Percentiles rank a stretch among this genome's conserved stretches.
Evolutionary conservation across 371 early-diverging fungal species (phyloP).

Genomic region (Sporodiniella umbellata): DNA sequence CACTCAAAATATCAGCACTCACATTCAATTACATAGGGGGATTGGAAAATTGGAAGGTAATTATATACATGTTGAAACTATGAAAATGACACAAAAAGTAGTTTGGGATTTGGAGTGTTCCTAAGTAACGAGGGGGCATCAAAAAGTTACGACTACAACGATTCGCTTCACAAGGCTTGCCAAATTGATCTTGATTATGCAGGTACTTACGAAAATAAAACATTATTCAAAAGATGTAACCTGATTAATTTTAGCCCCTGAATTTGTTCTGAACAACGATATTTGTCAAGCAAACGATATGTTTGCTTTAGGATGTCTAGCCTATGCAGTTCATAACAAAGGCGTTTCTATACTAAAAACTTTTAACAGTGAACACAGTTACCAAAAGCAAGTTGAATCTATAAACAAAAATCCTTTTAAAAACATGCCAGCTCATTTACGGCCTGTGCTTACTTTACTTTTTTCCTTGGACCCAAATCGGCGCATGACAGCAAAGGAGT

Average conservation of each 20-base stretch:
- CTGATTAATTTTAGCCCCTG: conserved; percentile 60
- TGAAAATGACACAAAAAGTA: conserved; percentile 9
- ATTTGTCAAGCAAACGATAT: conserved; percentile 65
- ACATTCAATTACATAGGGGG: conserved; percentile 52
- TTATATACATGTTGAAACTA: not conserved
- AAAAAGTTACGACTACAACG: conserved; percentile 48
- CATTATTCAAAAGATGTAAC: not conserved
- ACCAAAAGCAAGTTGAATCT: conserved; percentile 55
- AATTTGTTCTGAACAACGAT: conserved; percentile 61
- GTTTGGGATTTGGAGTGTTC: conserved; percentile 67
- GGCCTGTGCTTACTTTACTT: conserved; percentile 53
- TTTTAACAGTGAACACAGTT: conserved; percentile 65
- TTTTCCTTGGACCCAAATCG: conserved; percentile 52
- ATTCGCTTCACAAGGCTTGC: conserved; percentile 62
- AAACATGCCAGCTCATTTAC: conserved; percentile 54
- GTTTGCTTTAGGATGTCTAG: conserved; percentile 82
- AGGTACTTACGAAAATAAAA: conserved; percentile 19
- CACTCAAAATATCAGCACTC: not conserved
- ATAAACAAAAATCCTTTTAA: conserved; percentile 38
- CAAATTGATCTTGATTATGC: conserved; percentile 72
- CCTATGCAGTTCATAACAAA: conserved; percentile 70
- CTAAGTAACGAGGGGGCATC: conserved; percentile 40
- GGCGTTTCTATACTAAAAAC: conserved; percentile 66
- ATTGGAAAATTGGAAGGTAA: conserved; percentile 90
- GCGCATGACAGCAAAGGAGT: conserved; percentile 59